Percentiles rank a stretch among this genome's conserved stretches.
These are phyloP conservation scores for Fusarium temperatum DNA, from an alignment of 2,329 filamentous ascomycete genomes.

Conservation along the genomic window DNA sequence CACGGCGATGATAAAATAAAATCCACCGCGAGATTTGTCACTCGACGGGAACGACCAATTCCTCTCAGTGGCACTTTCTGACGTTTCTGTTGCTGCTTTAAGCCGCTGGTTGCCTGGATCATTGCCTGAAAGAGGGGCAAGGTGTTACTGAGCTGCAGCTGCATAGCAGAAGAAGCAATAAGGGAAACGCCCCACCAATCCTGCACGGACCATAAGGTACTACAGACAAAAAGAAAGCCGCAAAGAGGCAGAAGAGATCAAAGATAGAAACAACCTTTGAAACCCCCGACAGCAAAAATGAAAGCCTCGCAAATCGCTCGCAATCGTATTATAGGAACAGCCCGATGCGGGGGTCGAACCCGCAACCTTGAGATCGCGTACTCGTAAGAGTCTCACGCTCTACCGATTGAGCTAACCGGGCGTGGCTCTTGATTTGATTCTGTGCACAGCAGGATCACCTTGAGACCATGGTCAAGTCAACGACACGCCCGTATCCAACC, in stretches of 20 bases:
- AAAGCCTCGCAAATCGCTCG: slow-evolving; percentile 23
- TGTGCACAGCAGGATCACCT: not conserved
- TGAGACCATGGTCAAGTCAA: not conserved
- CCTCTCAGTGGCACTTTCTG: not conserved
- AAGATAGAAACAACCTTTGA: not conserved
- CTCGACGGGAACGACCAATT: not conserved
- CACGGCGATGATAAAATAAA: not conserved
- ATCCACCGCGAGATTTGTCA: not conserved
- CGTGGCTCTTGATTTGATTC: slow-evolving; percentile 42
- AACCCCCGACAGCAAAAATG: slow-evolving; percentile 1
- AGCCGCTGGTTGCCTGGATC: not conserved
- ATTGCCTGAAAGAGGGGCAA: slow-evolving; percentile 8
- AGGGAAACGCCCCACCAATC: not conserved
- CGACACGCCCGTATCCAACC: not conserved
- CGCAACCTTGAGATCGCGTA: slow-evolving; percentile 62
- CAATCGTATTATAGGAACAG: slow-evolving; percentile 48
- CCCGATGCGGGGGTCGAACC: slow-evolving; percentile 61
- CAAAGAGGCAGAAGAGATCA: not conserved
- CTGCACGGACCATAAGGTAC: slow-evolving; percentile 7
- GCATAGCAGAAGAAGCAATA: not conserved
- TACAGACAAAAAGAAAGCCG: not conserved
- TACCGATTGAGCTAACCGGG: slow-evolving; percentile 55
- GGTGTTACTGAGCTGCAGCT: slow-evolving; percentile 15
- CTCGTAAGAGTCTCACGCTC: slow-evolving; percentile 74
- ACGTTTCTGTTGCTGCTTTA: slow-evolving; percentile 38